Conservation (phyloP, 805 yeast species). For the Hanseniaspora singularis region DNA sequence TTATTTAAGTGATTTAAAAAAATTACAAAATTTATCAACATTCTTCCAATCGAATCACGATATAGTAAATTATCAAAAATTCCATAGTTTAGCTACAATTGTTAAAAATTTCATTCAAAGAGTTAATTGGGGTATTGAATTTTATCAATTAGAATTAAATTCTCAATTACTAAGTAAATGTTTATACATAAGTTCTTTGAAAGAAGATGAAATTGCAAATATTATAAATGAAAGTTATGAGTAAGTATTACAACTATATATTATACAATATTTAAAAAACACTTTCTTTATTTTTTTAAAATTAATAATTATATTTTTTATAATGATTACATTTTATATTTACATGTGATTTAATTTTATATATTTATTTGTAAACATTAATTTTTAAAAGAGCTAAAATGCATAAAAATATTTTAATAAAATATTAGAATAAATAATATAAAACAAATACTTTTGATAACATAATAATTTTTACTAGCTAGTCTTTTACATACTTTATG, state of each 20-base stretch:
- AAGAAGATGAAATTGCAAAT: conserved; percentile 53
- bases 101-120: conserved; percentile 66
- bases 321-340: background rate
- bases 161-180: conserved; percentile 70
- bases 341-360: too few species aligned
- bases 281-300: too few species aligned
- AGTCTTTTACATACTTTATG: too few species aligned
- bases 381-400: too few species aligned
- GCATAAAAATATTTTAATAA: too few species aligned
- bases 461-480: too few species aligned
- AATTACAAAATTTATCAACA: conserved; percentile 44
- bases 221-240: background rate
- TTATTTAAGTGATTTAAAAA: conserved; percentile 61
- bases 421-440: too few species aligned
- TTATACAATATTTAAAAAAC: background rate
- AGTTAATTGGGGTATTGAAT: conserved; percentile 68
- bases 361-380: too few species aligned
- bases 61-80: conserved; percentile 65
- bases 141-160: conserved; percentile 45
- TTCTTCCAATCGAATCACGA: conserved; percentile 27
- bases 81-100: conserved; percentile 60
- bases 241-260: background rate
- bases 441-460: too few species aligned
- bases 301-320: too few species aligned
- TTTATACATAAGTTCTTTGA: conserved; percentile 61